These are phyloP conservation scores for Cyberlindnera veronae DNA, from an alignment of 805 yeast species.

Conservation along the genomic window DNA sequence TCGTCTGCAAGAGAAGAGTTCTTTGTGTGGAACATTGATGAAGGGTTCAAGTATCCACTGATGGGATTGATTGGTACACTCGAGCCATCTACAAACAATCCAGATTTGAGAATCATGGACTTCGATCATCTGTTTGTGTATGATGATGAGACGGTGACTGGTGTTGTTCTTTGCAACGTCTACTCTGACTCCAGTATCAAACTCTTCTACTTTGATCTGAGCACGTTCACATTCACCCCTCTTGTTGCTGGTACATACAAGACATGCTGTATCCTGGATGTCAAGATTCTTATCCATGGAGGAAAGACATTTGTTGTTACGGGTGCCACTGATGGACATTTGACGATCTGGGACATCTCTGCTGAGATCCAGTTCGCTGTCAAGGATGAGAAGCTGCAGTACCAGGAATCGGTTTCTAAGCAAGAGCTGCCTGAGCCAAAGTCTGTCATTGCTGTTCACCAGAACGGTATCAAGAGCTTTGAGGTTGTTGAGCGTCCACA, in stretches of 20 bases:
- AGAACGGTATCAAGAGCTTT: slow-evolving; percentile 78
- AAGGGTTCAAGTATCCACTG: slow-evolving; percentile 37
- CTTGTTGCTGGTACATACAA: slow-evolving; percentile 52
- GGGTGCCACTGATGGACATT: slow-evolving; percentile 82
- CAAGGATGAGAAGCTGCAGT: slow-evolving; percentile 9
- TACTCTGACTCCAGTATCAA: slow-evolving; percentile 83
- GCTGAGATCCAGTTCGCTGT: slow-evolving; percentile 22
- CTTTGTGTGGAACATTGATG: slow-evolving; percentile 65
- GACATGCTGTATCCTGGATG: slow-evolving; percentile 74
- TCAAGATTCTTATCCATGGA: slow-evolving; percentile 39
- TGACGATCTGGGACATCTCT: slow-evolving; percentile 58
- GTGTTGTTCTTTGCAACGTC: slow-evolving; percentile 60
- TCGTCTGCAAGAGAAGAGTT: slow-evolving; percentile 90
- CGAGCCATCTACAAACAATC: slow-evolving; percentile 53
- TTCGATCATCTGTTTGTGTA: slow-evolving; percentile 49
- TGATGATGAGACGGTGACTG: slow-evolving; percentile 29
- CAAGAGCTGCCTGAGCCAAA: slow-evolving; percentile 26
- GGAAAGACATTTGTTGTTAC: slow-evolving; percentile 39
- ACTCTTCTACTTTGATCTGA: slow-evolving; percentile 51
- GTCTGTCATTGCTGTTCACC: slow-evolving; percentile 60
- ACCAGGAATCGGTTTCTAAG: neutral
- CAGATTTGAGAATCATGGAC: slow-evolving; percentile 91
- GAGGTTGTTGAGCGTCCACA: slow-evolving; percentile 26
- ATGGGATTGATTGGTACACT: slow-evolving; percentile 49
- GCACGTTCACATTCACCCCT: slow-evolving; percentile 37